A percentile compares a stretch with the other conserved stretches of the same genome.
Evolutionary conservation across 148 eudicot species (phyloP).

Genomic region (Persicaria tinctoria): DNA sequence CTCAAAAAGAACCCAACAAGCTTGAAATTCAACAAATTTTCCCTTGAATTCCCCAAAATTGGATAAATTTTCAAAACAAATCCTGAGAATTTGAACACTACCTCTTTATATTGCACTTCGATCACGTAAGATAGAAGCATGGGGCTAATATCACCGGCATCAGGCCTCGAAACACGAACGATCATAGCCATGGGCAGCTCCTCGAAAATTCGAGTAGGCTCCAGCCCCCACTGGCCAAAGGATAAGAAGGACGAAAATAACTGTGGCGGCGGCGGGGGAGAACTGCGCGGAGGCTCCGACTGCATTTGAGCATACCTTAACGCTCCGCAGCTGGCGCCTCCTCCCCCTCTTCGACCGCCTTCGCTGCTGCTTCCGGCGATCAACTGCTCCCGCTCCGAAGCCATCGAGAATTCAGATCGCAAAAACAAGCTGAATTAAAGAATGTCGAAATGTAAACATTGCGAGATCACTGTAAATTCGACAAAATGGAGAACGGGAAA

Average conservation of each 20-base stretch:
- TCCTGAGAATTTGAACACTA: constrained; percentile 7
- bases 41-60: neutral
- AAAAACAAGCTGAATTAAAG: too few species aligned
- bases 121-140: constrained; percentile 69
- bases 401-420: constrained; percentile 24
- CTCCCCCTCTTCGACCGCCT: constrained; percentile 6
- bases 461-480: neutral
- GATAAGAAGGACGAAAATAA: constrained; percentile 42
- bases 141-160: constrained; percentile 85
- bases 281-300: constrained; percentile 33
- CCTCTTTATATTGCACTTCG: constrained; percentile 78
- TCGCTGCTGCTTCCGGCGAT: constrained; percentile 38
- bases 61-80: neutral
- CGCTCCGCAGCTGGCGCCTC: neutral
- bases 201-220: constrained; percentile 62
- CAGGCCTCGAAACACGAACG: constrained; percentile 76
- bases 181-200: constrained; percentile 81
- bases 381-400: constrained; percentile 47
- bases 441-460: too few species aligned
- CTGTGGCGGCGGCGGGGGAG: constrained; percentile 13
- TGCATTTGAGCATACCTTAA: constrained; percentile 54
- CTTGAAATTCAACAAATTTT: neutral
- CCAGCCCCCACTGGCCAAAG: constrained; percentile 30
- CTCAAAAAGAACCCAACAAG: neutral
- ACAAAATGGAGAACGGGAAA: neutral